phyloP scores from a whole-genome alignment of 208 protist species.

The Acanthamoeba polyphaga region DNA sequence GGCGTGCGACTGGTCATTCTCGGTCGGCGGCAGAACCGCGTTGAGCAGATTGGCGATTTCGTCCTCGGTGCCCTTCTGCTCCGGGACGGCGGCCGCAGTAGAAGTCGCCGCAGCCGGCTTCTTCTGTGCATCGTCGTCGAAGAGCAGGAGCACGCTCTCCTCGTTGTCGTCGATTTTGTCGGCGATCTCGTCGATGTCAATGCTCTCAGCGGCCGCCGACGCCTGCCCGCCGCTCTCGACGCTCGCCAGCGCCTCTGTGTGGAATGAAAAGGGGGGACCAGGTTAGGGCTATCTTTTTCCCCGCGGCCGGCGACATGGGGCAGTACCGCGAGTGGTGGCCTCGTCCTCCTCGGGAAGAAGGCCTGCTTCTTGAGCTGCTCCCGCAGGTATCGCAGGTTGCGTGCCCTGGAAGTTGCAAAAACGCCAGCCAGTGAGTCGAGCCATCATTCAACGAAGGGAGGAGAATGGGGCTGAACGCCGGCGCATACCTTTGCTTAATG shows the following conservation, averaged over 20 bases:
- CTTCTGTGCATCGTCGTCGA: background rate
- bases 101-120: background rate
- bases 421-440: background rate
- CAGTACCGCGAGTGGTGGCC: background rate
- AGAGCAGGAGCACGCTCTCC: background rate
- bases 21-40: background rate
- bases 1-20: background rate
- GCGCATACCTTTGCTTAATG: slow-evolving; percentile 54
- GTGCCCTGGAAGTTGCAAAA: background rate
- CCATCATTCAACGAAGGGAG: background rate
- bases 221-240: background rate
- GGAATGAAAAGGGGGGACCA: no score
- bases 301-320: background rate
- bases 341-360: slow-evolving; percentile 24
- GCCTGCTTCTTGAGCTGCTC: slow-evolving; percentile 72
- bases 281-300: no score
- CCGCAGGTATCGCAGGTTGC: slow-evolving; percentile 49
- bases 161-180: background rate
- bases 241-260: background rate
- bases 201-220: background rate
- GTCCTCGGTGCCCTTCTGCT: background rate
- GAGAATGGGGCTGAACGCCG: background rate
- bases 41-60: background rate
- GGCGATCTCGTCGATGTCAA: background rate
- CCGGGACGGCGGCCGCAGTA: background rate